Evolutionary conservation across 805 yeast genomes (phyloP), one percentile per base, ranked within the genome.

Genomic region (Cyberlindnera euphorbiae): DNA sequence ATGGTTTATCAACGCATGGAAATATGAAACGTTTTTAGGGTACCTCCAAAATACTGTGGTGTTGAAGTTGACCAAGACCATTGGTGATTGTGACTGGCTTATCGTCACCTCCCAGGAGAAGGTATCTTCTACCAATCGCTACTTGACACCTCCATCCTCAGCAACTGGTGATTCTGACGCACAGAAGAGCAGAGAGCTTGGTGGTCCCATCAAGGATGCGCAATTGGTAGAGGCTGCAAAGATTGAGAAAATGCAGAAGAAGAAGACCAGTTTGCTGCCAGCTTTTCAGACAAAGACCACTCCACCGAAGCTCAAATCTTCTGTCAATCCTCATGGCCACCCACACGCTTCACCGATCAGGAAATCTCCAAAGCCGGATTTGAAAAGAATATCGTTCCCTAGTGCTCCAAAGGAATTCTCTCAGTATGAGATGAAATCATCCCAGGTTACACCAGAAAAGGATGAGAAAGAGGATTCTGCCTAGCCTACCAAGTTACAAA

Each of bases 1-100:
- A 34, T 63, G 66, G 66, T 60, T 62, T 30, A 59, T 62, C 31
- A 59, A 61, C 28, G 56, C 65, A 17, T 64, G 67, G 68, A 62
- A 63, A 39, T 56, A 60, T 30, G 68, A 63, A 39, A 59, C 63
- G 12, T 60, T 60, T 34, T 49, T 60, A 39, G 62, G 62, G 6
- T 55, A 52, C 19, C 47, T 62, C 30, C 57, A 56, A 15, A 59
- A 58, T 35, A 61, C 66, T 4, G 52, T 62, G 33, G 55, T 63
- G 12, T 41, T 63, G 35, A 61, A 62, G 41, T 41, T 63, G 21
- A 60, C 63, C 4, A 54, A 56, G 37, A 54, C 58, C 23, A 56
- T 63, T 32, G 69, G 67, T 30, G 65, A 63, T 30, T 59, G 67
- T 48, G 59, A 61, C 34, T 61, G 67, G 66, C 46, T 63, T 30